phyloP scores from a whole-genome alignment of 2,329 filamentous ascomycete genomes.

The Colletotrichum tofieldiae region DNA sequence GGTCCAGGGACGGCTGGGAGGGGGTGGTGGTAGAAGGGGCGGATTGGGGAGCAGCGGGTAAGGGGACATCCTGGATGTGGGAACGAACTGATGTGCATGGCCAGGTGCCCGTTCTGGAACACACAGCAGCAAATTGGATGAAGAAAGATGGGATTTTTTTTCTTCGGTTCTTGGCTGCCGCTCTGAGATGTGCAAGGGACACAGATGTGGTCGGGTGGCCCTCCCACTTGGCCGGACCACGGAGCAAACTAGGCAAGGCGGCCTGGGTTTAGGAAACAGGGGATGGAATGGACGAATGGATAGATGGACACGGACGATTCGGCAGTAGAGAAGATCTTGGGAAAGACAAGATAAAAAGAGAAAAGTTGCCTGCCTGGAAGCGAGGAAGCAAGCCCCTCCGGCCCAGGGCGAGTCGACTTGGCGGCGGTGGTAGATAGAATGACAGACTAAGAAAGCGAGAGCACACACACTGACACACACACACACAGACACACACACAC shows the following conservation, averaged over 20 bases:
- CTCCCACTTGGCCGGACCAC: constrained; percentile 36
- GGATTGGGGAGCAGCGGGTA: constrained; percentile 31
- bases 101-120: constrained; percentile 41
- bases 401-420: neutral
- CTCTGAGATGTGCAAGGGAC: constrained; percentile 32
- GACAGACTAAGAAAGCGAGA: neutral
- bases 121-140: constrained; percentile 41
- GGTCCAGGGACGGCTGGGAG: constrained; percentile 11
- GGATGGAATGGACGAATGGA: neutral
- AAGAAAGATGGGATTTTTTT: constrained; percentile 43
- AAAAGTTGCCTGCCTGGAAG: no score
- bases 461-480: neutral
- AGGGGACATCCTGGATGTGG: constrained; percentile 32
- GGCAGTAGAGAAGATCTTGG: neutral
- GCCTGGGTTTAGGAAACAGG: neutral
- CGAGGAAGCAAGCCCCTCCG: neutral
- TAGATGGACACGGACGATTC: neutral
- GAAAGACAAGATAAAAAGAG: neutral
- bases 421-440: no score
- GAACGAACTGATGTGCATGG: constrained; percentile 41
- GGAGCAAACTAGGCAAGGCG: constrained; percentile 18
- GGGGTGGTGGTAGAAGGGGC: constrained; percentile 36
- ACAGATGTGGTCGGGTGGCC: constrained; percentile 36
- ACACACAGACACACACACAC: neutral
- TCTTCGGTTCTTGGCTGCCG: constrained; percentile 42